Percentiles rank a stretch among this genome's conserved stretches.
phyloP scores from a whole-genome alignment of 805 yeast genomes.

The Isabelozyma pseudorhagii region DNA sequence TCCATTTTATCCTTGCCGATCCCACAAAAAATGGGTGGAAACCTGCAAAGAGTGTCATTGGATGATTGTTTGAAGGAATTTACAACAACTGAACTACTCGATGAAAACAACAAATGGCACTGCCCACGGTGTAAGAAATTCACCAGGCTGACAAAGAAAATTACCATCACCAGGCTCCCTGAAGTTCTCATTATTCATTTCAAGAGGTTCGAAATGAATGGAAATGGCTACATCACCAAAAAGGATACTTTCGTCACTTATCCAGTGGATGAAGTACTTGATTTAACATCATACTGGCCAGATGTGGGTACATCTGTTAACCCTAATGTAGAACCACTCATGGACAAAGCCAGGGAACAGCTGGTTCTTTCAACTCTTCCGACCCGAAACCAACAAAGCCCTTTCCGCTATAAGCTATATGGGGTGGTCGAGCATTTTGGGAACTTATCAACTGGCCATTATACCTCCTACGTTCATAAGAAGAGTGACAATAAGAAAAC shows the following conservation, averaged over 20 bases:
- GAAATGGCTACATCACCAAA: slow-evolving; percentile 50
- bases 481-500: slow-evolving; percentile 35
- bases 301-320: slow-evolving; percentile 29
- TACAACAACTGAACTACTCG: slow-evolving; percentile 68
- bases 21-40: slow-evolving; percentile 43
- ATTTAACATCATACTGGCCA: slow-evolving; percentile 75
- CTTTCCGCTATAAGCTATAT: slow-evolving; percentile 71
- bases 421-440: slow-evolving; percentile 88
- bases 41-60: slow-evolving; percentile 30
- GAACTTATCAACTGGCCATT: slow-evolving; percentile 81
- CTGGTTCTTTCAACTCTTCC: slow-evolving; percentile 51
- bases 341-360: slow-evolving; percentile 42
- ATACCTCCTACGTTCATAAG: slow-evolving; percentile 76
- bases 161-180: slow-evolving; percentile 77
- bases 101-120: slow-evolving; percentile 78
- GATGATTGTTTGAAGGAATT: slow-evolving; percentile 75
- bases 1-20: slow-evolving; percentile 78
- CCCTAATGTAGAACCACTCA: slow-evolving; percentile 8
- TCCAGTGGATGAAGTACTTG: slow-evolving; percentile 56
- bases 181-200: slow-evolving; percentile 76
- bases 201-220: slow-evolving; percentile 63
- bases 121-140: slow-evolving; percentile 73
- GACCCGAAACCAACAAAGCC: slow-evolving; percentile 69
- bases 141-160: slow-evolving; percentile 62
- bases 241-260: slow-evolving; percentile 64